Conservation (phyloP, 371 early-diverging fungal genomes). For the Massospora cicadina region DNA sequence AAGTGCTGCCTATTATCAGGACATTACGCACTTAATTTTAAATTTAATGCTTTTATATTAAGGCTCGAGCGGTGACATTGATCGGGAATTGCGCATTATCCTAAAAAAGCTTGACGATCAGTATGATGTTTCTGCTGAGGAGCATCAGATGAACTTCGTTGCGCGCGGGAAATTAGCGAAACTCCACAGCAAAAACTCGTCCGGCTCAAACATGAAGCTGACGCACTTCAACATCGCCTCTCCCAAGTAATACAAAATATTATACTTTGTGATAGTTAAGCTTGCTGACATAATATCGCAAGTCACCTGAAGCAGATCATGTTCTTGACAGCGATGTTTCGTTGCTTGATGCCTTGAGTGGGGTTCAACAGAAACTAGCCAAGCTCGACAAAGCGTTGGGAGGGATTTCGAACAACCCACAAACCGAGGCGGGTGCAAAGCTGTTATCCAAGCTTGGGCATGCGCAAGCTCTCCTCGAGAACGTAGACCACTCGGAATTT, state of each 20-base stretch:
- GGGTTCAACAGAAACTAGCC: neutral
- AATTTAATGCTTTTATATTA: neutral
- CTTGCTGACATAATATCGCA: neutral
- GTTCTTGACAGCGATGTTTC: neutral
- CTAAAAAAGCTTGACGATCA: slow-evolving; percentile 1
- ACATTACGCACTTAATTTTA: neutral
- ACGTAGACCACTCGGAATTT: neutral
- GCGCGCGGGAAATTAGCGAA: neutral
- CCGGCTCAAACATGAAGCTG: neutral
- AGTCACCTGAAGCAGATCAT: neutral
- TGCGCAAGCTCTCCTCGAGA: neutral
- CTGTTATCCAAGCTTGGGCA: neutral
- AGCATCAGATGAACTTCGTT: neutral
- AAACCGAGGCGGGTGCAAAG: neutral
- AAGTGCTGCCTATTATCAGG: neutral
- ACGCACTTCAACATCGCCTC: neutral
- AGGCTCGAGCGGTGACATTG: neutral
- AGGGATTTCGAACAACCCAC: neutral
- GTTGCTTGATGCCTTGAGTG: neutral
- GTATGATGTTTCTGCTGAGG: neutral
- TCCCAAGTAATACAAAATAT: neutral
- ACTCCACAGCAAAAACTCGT: slow-evolving; percentile 2
- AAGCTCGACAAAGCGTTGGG: neutral
- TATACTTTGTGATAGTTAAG: neutral
- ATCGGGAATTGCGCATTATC: neutral